Evolutionary conservation across 2,329 filamentous ascomycete species (phyloP).

Genomic region (Stagonosporopsis cucurbitacearum): DNA sequence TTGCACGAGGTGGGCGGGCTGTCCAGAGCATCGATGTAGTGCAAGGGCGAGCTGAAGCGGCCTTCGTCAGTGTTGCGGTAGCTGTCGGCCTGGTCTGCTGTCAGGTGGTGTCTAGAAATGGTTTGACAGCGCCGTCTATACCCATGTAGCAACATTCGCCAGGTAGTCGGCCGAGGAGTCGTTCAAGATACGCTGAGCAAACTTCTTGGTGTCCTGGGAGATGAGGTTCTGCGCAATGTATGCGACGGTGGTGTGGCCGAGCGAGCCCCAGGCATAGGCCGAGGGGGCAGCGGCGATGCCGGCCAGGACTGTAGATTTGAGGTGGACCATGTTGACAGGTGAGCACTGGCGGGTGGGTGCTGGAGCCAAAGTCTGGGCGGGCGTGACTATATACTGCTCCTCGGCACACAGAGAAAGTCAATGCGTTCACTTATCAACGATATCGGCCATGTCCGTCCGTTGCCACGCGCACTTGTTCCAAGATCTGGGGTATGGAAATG

Average conservation of each 20-base stretch:
- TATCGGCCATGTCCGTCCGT: slow-evolving; percentile 41
- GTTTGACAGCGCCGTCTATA: neutral
- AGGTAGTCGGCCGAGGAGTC: slow-evolving; percentile 56
- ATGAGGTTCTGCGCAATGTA: slow-evolving; percentile 61
- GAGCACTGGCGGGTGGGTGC: neutral
- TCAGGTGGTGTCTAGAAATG: neutral
- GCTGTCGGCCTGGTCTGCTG: slow-evolving; percentile 50
- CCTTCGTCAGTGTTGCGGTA: slow-evolving; percentile 59
- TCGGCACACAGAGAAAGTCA: neutral
- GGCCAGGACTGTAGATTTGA: slow-evolving; percentile 32
- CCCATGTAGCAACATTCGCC: slow-evolving; percentile 60
- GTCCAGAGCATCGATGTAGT: slow-evolving; percentile 61
- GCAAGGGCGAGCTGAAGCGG: slow-evolving; percentile 55
- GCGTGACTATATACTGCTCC: slow-evolving; percentile 15
- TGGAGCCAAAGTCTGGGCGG: slow-evolving; percentile 1
- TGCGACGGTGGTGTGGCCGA: slow-evolving; percentile 63
- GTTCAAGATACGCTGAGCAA: slow-evolving; percentile 53
- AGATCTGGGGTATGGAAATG: slow-evolving; percentile 20
- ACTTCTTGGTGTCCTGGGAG: slow-evolving; percentile 51
- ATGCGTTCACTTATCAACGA: slow-evolving; percentile 21
- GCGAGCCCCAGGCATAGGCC: slow-evolving; percentile 57
- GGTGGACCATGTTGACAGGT: slow-evolving; percentile 28
- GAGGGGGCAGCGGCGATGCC: slow-evolving; percentile 33
- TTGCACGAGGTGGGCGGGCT: slow-evolving; percentile 56
- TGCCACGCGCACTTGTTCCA: slow-evolving; percentile 24